A percentile compares a stretch with the other conserved stretches of the same genome.
Evolutionary conservation across 225 moss, liverwort and hornwort genomes (phyloP).

Genomic region (Polytrichum formosum): DNA sequence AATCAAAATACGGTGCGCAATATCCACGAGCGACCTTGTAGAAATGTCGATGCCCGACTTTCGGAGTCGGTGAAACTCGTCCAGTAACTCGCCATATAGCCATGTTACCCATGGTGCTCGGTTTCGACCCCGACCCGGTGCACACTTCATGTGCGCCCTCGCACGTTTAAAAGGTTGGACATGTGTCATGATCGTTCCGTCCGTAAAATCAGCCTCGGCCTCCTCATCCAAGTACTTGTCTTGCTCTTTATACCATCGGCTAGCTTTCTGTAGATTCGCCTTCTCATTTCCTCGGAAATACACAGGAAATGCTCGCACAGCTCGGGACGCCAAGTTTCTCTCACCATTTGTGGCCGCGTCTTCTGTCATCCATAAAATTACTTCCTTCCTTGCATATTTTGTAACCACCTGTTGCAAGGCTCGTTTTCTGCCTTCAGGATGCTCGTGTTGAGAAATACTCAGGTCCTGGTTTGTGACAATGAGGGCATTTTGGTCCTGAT

Average conservation of each 20-base stretch:
- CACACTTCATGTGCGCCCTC: constrained; percentile 22
- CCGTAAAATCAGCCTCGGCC: constrained; percentile 20
- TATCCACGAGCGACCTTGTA: constrained; percentile 32
- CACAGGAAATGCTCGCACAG: constrained; percentile 50
- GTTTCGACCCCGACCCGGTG: constrained; percentile 45
- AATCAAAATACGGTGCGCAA: constrained; percentile 34
- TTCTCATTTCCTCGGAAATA: constrained; percentile 46
- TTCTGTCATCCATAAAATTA: constrained; percentile 45
- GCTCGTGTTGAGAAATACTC: too few species aligned
- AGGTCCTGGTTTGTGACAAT: too few species aligned
- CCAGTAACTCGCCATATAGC: constrained; percentile 35
- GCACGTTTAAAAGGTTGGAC: neutral
- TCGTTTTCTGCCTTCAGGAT: constrained; percentile 23
- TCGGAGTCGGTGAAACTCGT: constrained; percentile 38
- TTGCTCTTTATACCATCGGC: constrained; percentile 49
- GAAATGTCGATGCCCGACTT: constrained; percentile 35
- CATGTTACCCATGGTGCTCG: constrained; percentile 54
- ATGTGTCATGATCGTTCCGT: constrained; percentile 13
- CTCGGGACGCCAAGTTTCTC: constrained; percentile 40
- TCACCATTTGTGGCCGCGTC: constrained; percentile 42
- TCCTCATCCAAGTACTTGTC: constrained; percentile 42
- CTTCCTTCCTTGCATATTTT: constrained; percentile 34
- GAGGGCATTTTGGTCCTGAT: too few species aligned
- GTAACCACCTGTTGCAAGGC: constrained; percentile 54
- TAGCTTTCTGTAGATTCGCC: constrained; percentile 48